Evolutionary conservation across 2,329 filamentous ascomycete genomes (phyloP).

Genomic region (Paecilomyces dactylethromorphus): DNA sequence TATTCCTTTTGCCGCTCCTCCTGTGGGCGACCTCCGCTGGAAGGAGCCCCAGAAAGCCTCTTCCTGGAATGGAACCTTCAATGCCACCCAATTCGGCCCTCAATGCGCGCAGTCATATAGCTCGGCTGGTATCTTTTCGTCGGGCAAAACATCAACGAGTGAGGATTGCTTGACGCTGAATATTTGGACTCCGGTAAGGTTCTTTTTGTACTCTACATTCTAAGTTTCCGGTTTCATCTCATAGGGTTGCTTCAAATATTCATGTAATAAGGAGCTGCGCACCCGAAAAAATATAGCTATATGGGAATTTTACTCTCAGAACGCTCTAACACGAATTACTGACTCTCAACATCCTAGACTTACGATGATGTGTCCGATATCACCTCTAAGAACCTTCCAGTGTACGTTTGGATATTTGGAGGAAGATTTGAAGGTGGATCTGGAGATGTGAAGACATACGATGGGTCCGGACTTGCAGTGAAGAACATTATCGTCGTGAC

Average conservation of each 20-base stretch:
- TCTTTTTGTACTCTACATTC: background rate
- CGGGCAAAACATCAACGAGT: constrained; percentile 26
- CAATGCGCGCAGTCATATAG: constrained; percentile 17
- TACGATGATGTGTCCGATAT: constrained; percentile 6
- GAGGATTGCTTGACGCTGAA: constrained; percentile 18
- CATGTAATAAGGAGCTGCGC: background rate
- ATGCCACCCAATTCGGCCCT: constrained; percentile 12
- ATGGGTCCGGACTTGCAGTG: background rate
- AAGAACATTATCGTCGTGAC: constrained; percentile 11
- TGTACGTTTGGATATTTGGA: constrained; percentile 1
- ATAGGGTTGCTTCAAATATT: background rate
- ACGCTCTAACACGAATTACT: background rate
- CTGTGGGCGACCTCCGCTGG: background rate
- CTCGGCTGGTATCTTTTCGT: constrained; percentile 14
- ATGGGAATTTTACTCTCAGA: too few relatives aligned
- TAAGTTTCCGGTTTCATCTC: background rate
- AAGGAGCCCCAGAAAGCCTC: background rate
- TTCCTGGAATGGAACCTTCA: constrained; percentile 7
- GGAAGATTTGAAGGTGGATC: background rate
- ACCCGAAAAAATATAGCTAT: background rate
- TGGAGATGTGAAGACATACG: background rate
- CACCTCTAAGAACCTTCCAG: background rate
- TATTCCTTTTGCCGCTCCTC: constrained; percentile 13
- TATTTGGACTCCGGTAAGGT: constrained; percentile 11
- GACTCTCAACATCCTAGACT: constrained; percentile 7